phyloP scores from a whole-genome alignment of 352 stramenopile species.

The Phytophthora ohioensis region DNA sequence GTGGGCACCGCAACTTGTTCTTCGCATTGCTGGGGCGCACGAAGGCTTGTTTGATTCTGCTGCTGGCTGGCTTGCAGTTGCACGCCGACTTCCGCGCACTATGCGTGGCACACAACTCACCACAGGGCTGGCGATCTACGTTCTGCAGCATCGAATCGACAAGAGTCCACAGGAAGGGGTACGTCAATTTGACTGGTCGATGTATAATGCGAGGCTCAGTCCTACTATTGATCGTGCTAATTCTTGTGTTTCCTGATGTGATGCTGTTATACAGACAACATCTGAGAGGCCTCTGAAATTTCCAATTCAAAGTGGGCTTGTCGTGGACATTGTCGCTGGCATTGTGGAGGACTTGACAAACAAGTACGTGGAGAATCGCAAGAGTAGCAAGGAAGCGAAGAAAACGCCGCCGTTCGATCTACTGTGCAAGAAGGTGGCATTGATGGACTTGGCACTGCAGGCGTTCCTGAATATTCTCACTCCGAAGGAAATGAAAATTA shows the following conservation, averaged over 20 bases:
- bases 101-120: slow-evolving; percentile 80
- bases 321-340: slow-evolving; percentile 82
- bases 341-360: slow-evolving; percentile 82
- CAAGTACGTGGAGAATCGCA: slow-evolving; percentile 72
- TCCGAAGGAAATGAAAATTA: slow-evolving; percentile 69
- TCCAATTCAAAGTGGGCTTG: slow-evolving; percentile 75
- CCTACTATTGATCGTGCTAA: slow-evolving; percentile 4
- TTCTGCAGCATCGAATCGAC: slow-evolving; percentile 85
- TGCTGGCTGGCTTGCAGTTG: slow-evolving; percentile 76
- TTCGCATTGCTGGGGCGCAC: slow-evolving; percentile 76
- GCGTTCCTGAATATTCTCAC: slow-evolving; percentile 81
- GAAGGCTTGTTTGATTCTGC: slow-evolving; percentile 86
- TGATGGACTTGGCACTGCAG: slow-evolving; percentile 86
- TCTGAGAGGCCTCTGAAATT: slow-evolving; percentile 85
- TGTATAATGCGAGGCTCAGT: background rate
- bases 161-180: slow-evolving; percentile 57
- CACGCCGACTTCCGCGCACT: slow-evolving; percentile 75
- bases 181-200: slow-evolving; percentile 19
- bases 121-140: slow-evolving; percentile 78
- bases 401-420: slow-evolving; percentile 68
- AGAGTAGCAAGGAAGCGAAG: slow-evolving; percentile 46
- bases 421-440: slow-evolving; percentile 83
- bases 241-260: slow-evolving; percentile 1
- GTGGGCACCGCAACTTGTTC: slow-evolving; percentile 77
- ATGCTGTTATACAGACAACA: slow-evolving; percentile 27